Evolutionary conservation across 2,329 filamentous ascomycete species (phyloP).

Genomic region (Penicillium janthinellum): DNA sequence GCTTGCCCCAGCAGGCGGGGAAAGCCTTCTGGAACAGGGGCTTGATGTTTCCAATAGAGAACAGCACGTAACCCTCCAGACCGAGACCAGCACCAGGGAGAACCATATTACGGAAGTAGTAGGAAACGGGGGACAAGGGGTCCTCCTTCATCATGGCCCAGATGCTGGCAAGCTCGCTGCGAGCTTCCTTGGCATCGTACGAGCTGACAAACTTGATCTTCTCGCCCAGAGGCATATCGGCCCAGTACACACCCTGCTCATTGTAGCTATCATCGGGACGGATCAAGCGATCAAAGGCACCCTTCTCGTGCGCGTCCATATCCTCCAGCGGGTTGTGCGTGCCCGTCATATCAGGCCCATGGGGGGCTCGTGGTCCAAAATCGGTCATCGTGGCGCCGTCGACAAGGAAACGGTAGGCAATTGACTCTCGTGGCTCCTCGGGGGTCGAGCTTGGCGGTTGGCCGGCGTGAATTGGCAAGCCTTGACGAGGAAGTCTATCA

Average conservation of each 20-base stretch:
- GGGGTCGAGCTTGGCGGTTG: slow-evolving; percentile 5
- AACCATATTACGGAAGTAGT: slow-evolving; percentile 88
- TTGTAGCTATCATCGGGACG: slow-evolving; percentile 89
- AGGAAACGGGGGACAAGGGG: slow-evolving; percentile 77
- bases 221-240: slow-evolving; percentile 72
- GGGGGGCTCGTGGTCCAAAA: slow-evolving; percentile 46
- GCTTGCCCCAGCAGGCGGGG: slow-evolving; percentile 72
- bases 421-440: slow-evolving; percentile 3
- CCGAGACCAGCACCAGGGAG: slow-evolving; percentile 89
- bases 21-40: slow-evolving; percentile 78
- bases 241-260: slow-evolving; percentile 85
- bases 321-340: slow-evolving; percentile 47
- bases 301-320: slow-evolving; percentile 62
- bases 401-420: background rate
- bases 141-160: slow-evolving; percentile 83
- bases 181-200: slow-evolving; percentile 71
- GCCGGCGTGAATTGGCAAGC: slow-evolving; percentile 13
- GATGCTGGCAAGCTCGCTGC: slow-evolving; percentile 66
- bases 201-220: slow-evolving; percentile 74
- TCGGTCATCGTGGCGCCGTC: slow-evolving; percentile 37
- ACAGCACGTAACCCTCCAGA: slow-evolving; percentile 93
- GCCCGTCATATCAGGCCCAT: slow-evolving; percentile 52
- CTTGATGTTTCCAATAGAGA: slow-evolving; percentile 92
- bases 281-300: slow-evolving; percentile 75
- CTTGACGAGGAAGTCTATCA: slow-evolving; percentile 1